phyloP scores from a whole-genome alignment of 345 rosid genomes.

The Linum lewisii region DNA sequence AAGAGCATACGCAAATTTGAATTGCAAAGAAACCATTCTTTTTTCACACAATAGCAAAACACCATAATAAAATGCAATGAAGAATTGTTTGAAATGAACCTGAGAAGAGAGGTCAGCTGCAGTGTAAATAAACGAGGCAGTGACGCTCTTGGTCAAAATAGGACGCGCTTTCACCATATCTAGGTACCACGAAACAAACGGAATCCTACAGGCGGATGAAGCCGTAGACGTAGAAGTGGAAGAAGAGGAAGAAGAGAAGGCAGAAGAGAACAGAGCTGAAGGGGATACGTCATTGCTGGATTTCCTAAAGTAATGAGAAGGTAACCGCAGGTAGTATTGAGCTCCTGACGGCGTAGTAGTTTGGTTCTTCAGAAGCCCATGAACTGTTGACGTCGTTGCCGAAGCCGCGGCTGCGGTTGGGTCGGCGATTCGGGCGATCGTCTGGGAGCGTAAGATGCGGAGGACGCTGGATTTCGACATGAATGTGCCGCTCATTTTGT shows the following conservation, averaged over 20 bases:
- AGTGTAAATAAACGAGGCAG: constrained; percentile 54
- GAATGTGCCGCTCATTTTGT: constrained; percentile 35
- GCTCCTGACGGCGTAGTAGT: constrained; percentile 25
- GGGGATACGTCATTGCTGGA: constrained; percentile 16
- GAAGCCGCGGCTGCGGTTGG: constrained; percentile 16
- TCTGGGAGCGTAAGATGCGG: constrained; percentile 20
- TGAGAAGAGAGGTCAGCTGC: constrained; percentile 94
- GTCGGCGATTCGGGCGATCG: constrained; percentile 14
- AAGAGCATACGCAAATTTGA: too few species aligned
- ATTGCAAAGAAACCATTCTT: too few species aligned
- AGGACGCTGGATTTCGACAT: constrained; percentile 22
- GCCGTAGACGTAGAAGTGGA: constrained; percentile 23
- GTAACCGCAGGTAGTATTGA: constrained; percentile 24
- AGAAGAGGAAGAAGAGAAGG: constrained; percentile 25
- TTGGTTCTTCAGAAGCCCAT: constrained; percentile 18
- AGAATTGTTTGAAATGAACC: constrained; percentile 26
- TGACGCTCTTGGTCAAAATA: constrained; percentile 62
- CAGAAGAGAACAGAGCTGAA: constrained; percentile 15
- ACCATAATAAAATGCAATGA: background rate
- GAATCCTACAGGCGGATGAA: constrained; percentile 24
- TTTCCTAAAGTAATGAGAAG: constrained; percentile 25
- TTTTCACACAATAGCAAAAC: background rate
- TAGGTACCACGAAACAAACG: constrained; percentile 76
- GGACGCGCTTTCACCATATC: constrained; percentile 78
- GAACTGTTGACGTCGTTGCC: constrained; percentile 4